phyloP scores from a whole-genome alignment of 768 basidiomycete species.

The Lactifluus piperatus region DNA sequence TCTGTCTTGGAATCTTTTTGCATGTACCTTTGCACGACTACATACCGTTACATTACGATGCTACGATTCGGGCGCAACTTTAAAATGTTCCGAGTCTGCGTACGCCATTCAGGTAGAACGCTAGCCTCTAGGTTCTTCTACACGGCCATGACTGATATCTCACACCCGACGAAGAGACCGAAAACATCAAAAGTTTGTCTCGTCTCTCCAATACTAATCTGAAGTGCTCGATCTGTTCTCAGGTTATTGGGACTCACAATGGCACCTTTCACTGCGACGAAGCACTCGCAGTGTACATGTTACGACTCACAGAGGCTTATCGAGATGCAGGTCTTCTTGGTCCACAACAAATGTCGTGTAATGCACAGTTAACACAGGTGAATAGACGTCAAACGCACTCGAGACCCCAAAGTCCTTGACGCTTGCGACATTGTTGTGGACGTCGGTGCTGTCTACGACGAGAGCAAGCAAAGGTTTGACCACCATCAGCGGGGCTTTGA shows the following conservation, averaged over 20 bases:
- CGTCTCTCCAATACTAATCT: background rate
- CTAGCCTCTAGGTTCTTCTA: background rate
- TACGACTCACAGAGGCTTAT: constrained; percentile 70
- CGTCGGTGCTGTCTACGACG: constrained; percentile 89
- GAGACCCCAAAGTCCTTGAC: constrained; percentile 63
- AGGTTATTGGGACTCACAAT: constrained; percentile 87
- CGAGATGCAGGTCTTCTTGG: constrained; percentile 52
- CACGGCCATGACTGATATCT: constrained; percentile 22
- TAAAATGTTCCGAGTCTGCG: background rate
- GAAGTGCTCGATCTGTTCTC: background rate
- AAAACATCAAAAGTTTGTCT: constrained; percentile 32
- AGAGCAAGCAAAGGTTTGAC: constrained; percentile 71
- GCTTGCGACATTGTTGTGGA: constrained; percentile 93
- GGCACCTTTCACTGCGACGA: constrained; percentile 98
- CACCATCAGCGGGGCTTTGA: constrained; percentile 94
- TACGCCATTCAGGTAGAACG: background rate
- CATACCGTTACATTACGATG: background rate
- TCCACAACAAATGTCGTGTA: background rate
- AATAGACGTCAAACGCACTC: constrained; percentile 52
- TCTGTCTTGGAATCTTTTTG: background rate
- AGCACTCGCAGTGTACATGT: constrained; percentile 85
- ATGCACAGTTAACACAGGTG: background rate
- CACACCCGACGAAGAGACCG: constrained; percentile 31
- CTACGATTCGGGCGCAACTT: background rate
- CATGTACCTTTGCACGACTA: background rate